These are phyloP conservation scores for Emmonsiellopsis sp. DNA, from an alignment of 2,329 filamentous ascomycete species.

Conservation along the genomic window DNA sequence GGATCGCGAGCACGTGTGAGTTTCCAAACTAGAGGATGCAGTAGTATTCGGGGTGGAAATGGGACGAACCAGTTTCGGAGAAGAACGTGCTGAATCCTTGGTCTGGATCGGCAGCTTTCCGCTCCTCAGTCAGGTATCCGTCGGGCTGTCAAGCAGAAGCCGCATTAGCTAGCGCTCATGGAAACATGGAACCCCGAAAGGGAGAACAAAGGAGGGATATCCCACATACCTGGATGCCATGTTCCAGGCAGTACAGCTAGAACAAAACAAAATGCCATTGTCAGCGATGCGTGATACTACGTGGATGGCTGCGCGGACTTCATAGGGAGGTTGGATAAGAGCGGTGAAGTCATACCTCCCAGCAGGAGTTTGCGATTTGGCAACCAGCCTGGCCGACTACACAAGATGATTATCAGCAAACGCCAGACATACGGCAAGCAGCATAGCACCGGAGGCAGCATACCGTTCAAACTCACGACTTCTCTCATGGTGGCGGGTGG, in stretches of 20 bases:
- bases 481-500: constrained; percentile 72
- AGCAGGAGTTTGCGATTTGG: constrained; percentile 99
- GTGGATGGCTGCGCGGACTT: not conserved
- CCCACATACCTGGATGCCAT: constrained; percentile 85
- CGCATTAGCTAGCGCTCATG: constrained; percentile 1
- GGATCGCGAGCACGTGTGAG: not conserved
- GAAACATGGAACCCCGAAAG: not conserved
- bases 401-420: constrained; percentile 27
- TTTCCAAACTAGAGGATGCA: constrained; percentile 7
- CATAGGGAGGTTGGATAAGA: not conserved
- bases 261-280: constrained; percentile 7
- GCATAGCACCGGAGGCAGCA: constrained; percentile 23
- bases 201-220: not conserved
- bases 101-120: constrained; percentile 84
- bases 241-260: constrained; percentile 99
- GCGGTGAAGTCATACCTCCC: constrained; percentile 70
- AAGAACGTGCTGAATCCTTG: constrained; percentile 99
- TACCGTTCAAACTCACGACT: constrained; percentile 99
- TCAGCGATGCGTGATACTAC: not conserved
- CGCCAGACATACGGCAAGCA: not conserved
- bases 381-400: constrained; percentile 99
- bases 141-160: constrained; percentile 60
- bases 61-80: constrained; percentile 83
- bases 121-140: constrained; percentile 96
- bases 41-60: constrained; percentile 1